Evolutionary conservation across 2,329 filamentous ascomycete species (phyloP).

Genomic region (Neonectria ditissima): DNA sequence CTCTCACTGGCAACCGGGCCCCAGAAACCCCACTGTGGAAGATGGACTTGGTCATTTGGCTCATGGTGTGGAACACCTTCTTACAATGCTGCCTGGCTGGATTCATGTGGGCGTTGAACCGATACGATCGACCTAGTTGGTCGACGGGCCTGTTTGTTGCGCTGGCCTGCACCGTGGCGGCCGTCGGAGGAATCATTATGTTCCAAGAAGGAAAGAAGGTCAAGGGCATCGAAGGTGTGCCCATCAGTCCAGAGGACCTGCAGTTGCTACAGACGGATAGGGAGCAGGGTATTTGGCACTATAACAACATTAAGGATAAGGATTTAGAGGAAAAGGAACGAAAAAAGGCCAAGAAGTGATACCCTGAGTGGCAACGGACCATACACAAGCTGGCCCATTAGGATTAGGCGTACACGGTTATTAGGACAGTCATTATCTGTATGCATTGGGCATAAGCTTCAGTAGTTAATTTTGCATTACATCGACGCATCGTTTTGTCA

Average conservation of each 20-base stretch:
- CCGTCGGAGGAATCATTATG: constrained; percentile 75
- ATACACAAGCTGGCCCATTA: not conserved
- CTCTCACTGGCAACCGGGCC: constrained; percentile 78
- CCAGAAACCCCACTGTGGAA: constrained; percentile 78
- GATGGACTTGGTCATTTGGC: constrained; percentile 82
- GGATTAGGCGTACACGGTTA: not conserved
- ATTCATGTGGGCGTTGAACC: constrained; percentile 86
- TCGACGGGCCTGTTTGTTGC: constrained; percentile 83
- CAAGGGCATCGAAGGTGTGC: constrained; percentile 78
- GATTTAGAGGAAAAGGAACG: constrained; percentile 31
- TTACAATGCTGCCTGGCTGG: constrained; percentile 79
- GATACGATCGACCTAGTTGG: constrained; percentile 81
- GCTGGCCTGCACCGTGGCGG: constrained; percentile 77
- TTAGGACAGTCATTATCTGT: not conserved
- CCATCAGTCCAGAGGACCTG: constrained; percentile 67
- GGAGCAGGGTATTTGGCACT: constrained; percentile 68
- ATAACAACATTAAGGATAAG: constrained; percentile 57
- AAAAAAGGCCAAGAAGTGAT: constrained; percentile 1
- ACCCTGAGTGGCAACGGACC: not conserved
- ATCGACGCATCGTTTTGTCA: not conserved
- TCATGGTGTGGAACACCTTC: constrained; percentile 82
- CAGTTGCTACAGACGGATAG: constrained; percentile 63
- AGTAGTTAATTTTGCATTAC: not conserved
- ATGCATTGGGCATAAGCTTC: not conserved
- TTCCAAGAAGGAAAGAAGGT: constrained; percentile 78